Evolutionary conservation across 2,329 filamentous ascomycete genomes (phyloP).

Genomic region (Exophiala bonariae): DNA sequence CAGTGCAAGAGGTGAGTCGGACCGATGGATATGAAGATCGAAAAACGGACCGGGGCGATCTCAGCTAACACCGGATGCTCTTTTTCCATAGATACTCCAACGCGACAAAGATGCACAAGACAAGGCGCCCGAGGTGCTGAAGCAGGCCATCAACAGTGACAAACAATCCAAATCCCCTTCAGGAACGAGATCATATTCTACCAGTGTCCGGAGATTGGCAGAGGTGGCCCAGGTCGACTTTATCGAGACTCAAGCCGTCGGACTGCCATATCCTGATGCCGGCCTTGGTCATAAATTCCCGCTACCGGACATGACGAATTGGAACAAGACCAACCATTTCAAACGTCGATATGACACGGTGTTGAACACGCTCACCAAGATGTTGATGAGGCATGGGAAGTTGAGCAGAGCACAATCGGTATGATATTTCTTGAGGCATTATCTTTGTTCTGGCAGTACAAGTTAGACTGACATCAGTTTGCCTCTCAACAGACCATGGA

Average conservation of each 20-base stretch:
- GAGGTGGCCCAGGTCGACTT: slow-evolving; percentile 19
- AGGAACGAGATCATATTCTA: slow-evolving; percentile 57
- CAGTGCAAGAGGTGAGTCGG: slow-evolving; percentile 62
- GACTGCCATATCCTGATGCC: slow-evolving; percentile 27
- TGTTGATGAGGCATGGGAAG: slow-evolving; percentile 91
- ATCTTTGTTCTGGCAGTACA: slow-evolving; percentile 1
- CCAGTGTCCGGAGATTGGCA: slow-evolving; percentile 43
- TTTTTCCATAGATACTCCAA: slow-evolving; percentile 65
- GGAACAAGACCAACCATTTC: slow-evolving; percentile 64
- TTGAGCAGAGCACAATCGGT: slow-evolving; percentile 86
- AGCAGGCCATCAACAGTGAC: slow-evolving; percentile 55
- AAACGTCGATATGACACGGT: slow-evolving; percentile 84
- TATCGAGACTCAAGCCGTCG: slow-evolving; percentile 31
- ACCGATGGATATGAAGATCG: too few species aligned
- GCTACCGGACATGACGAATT: slow-evolving; percentile 60
- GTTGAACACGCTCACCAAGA: slow-evolving; percentile 81
- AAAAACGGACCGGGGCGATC: too few species aligned
- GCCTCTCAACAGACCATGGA: slow-evolving; percentile 72
- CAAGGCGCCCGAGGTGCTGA: slow-evolving; percentile 66
- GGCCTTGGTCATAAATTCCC: slow-evolving; percentile 73
- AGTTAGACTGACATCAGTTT: too few species aligned
- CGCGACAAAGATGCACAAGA: slow-evolving; percentile 62
- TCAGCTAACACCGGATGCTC: too few species aligned
- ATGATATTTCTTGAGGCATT: slow-evolving; percentile 27
- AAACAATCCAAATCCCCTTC: slow-evolving; percentile 19